These are phyloP conservation scores for Butyriboletus loyo DNA, from an alignment of 768 basidiomycete species.

Conservation along the genomic window DNA sequence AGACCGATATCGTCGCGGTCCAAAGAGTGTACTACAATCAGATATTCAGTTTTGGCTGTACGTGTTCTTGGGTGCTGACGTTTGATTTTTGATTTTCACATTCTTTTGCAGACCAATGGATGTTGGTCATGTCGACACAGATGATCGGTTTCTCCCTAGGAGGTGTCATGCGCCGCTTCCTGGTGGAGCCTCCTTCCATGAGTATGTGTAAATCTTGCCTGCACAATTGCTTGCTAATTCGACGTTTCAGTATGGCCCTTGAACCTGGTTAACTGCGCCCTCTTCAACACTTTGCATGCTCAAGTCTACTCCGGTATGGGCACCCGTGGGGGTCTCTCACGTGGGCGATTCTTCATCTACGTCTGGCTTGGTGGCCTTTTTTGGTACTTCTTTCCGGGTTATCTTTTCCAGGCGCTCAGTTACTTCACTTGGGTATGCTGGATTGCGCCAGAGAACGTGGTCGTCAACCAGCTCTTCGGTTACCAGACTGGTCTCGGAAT, in stretches of 20 bases:
- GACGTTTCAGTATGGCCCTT: constrained; percentile 65
- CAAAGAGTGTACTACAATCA: constrained; percentile 69
- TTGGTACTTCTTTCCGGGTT: constrained; percentile 70
- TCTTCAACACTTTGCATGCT: constrained; percentile 75
- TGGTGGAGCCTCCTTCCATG: constrained; percentile 65
- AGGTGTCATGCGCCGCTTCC: constrained; percentile 57
- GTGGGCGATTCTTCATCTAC: constrained; percentile 51
- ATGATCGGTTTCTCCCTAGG: constrained; percentile 64
- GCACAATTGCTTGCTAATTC: not conserved
- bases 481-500: constrained; percentile 56
- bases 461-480: constrained; percentile 76
- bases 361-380: constrained; percentile 38
- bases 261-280: constrained; percentile 65
- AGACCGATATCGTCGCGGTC: constrained; percentile 71
- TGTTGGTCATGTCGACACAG: constrained; percentile 70
- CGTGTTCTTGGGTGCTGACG: constrained; percentile 6
- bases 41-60: constrained; percentile 48
- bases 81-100: not conserved
- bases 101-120: constrained; percentile 46
- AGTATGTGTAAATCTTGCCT: constrained; percentile 35
- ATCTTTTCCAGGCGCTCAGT: constrained; percentile 64
- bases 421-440: constrained; percentile 60
- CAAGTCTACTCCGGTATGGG: constrained; percentile 47
- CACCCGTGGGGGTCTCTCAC: constrained; percentile 43
- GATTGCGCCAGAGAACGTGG: constrained; percentile 70